Evolutionary conservation across 495 filamentous ascomycete species (phyloP).

Genomic region (Polyplosphaeria fusca): DNA sequence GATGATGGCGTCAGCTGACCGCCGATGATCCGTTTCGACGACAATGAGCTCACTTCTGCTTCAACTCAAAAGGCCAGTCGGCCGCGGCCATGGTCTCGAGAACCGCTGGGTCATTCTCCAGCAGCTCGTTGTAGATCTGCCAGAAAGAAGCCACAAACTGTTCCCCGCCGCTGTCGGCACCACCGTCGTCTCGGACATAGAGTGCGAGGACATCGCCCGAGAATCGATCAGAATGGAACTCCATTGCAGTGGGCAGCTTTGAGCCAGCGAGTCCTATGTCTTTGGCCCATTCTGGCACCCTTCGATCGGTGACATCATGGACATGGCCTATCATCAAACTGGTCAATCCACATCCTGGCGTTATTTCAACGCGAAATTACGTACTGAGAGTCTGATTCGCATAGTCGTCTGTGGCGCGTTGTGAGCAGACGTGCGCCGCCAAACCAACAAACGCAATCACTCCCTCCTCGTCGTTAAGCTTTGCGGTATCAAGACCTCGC

Average conservation of each 20-base stretch:
- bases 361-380: conserved; percentile 1
- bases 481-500: conserved; percentile 26
- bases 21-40: too few relatives aligned
- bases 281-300: conserved; percentile 21
- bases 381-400: conserved; percentile 35
- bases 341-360: too few relatives aligned
- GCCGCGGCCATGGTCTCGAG: conserved; percentile 26
- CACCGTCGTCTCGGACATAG: conserved; percentile 29
- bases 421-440: conserved; percentile 18
- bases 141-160: conserved; percentile 31
- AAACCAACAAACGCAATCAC: conserved; percentile 32
- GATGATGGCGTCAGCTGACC: background rate
- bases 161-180: conserved; percentile 27
- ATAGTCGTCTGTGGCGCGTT: conserved; percentile 30
- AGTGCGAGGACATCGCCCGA: conserved; percentile 34
- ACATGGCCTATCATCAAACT: conserved; percentile 32
- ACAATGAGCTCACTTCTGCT: conserved; percentile 25
- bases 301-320: conserved; percentile 30
- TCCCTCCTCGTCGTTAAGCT: conserved; percentile 31
- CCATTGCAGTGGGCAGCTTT: conserved; percentile 32
- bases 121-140: conserved; percentile 33
- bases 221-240: conserved; percentile 34
- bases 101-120: conserved; percentile 22
- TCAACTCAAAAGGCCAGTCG: conserved; percentile 33
- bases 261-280: conserved; percentile 31